Conservation (phyloP, 1,284 basidiomycete genomes). For the Bjerkandera adusta region DNA sequence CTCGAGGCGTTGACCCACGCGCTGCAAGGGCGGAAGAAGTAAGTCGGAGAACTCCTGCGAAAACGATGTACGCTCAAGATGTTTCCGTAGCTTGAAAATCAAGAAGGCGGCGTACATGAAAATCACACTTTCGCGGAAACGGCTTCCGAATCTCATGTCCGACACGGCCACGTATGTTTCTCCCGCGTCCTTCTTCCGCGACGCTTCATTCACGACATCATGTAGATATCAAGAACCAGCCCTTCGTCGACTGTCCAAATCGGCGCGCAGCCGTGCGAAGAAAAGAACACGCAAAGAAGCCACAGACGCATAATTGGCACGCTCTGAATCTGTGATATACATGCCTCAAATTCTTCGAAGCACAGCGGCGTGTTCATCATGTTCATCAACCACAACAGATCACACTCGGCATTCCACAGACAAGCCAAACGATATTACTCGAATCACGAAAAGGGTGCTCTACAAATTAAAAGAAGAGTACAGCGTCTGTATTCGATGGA, state of each 20-base stretch:
- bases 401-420: no score
- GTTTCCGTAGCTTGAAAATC: conserved; percentile 45
- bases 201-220: not conserved
- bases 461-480: not conserved
- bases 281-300: no score
- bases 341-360: no score
- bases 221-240: conserved; percentile 56
- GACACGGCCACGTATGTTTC: conserved; percentile 51
- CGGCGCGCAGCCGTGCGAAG: conserved; percentile 55
- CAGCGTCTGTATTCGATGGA: not conserved
- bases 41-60: conserved; percentile 27
- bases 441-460: no score
- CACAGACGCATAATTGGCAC: no score
- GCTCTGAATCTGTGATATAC: no score
- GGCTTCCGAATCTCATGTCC: conserved; percentile 42
- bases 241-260: conserved; percentile 52
- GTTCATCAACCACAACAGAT: no score
- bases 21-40: conserved; percentile 58
- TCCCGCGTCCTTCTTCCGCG: not conserved
- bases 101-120: conserved; percentile 72
- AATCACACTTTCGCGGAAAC: conserved; percentile 59
- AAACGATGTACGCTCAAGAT: conserved; percentile 1
- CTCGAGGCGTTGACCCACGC: conserved; percentile 35
- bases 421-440: no score
- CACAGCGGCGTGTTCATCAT: no score